Percentiles rank a stretch among this genome's conserved stretches.
Conservation (phyloP, 176 grass and related monocot genomes). For the Carex kokanica region DNA sequence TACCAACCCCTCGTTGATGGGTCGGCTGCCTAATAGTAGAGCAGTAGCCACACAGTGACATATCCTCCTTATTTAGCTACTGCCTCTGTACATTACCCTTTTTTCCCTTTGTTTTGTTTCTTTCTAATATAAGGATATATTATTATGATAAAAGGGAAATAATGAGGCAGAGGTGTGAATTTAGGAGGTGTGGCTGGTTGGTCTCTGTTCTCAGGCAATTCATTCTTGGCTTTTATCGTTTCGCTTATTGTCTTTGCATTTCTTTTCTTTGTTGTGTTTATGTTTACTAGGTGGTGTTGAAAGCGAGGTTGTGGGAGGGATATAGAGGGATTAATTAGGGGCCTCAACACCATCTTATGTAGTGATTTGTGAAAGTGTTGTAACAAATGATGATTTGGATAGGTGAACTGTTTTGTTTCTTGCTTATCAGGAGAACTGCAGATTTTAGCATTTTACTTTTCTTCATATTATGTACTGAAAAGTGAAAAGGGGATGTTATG, state of each 20-base stretch:
- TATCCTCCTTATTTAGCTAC: not conserved
- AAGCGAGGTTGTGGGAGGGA: not conserved
- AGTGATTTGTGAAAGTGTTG: constrained; percentile 26
- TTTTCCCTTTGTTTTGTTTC: not conserved
- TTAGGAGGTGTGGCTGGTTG: constrained; percentile 26
- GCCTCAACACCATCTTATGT: not conserved
- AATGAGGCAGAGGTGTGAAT: constrained; percentile 18
- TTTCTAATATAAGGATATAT: constrained; percentile 34
- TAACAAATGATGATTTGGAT: constrained; percentile 18
- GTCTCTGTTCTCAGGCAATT: constrained; percentile 78
- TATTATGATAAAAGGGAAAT: constrained; percentile 16
- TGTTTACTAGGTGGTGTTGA: constrained; percentile 13
- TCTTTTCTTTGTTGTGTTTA: not conserved
- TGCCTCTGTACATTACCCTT: constrained; percentile 8
- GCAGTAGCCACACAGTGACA: constrained; percentile 25
- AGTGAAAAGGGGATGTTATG: not conserved
- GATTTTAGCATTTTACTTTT: not conserved
- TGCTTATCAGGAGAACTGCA: not conserved
- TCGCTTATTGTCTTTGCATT: constrained; percentile 14
- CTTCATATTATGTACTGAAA: not conserved
- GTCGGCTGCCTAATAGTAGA: constrained; percentile 23
- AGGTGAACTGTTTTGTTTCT: not conserved
- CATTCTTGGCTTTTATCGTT: constrained; percentile 87
- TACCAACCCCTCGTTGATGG: constrained; percentile 20
- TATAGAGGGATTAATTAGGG: not conserved